Evolutionary conservation across 768 basidiomycete species (phyloP), one percentile per base, ranked within the genome.

Genomic region (Hygrocybe punicea): DNA sequence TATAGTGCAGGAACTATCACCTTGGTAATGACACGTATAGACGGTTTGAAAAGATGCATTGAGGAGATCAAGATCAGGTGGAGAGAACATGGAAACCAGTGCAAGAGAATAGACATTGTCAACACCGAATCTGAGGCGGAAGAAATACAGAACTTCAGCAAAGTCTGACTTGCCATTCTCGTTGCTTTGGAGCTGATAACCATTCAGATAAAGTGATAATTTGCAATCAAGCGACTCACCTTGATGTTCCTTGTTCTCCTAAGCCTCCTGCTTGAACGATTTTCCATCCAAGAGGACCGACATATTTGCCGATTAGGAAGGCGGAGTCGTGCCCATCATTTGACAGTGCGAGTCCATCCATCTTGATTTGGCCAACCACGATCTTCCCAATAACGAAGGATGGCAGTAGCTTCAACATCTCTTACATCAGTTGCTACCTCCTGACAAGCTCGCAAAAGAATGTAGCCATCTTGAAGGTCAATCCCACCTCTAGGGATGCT

Each of bases 121-220:
- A n/a, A 9, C 11, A 36, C 46, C 34, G 2, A 53, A 16, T 9
- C 42, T 29, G 6, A 60, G 34, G 10, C 53, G 57, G 37, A 68
- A 64, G 56, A 45, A 68, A 42, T 55, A 70, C n/a, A 60, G 55
- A 10, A 69, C 65, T 51, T 70, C 68, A 1, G 55, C 65, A n/a
- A 63, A 58, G 13, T 53, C 44, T 7, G 34, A 1, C 19, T 39
- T 36, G 16, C 48, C 45, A 39, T 56, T 33, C 8, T 45, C 19
- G 2, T 33, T 24, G 53, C 49, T 9, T 4, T 10, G 3, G 47
- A 54, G n/a, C 36, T 51, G 17, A 16, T 16, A 14, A 35, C 11
- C 21, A 3, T 14, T 55, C n/a, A 46, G 14, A 24, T 19, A 54
- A 3, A 23, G 16, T 17, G 21, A 29, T 16, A 46, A 36, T 35